phyloP scores from a whole-genome alignment of 805 yeast genomes.

The Candida mattraensis region DNA sequence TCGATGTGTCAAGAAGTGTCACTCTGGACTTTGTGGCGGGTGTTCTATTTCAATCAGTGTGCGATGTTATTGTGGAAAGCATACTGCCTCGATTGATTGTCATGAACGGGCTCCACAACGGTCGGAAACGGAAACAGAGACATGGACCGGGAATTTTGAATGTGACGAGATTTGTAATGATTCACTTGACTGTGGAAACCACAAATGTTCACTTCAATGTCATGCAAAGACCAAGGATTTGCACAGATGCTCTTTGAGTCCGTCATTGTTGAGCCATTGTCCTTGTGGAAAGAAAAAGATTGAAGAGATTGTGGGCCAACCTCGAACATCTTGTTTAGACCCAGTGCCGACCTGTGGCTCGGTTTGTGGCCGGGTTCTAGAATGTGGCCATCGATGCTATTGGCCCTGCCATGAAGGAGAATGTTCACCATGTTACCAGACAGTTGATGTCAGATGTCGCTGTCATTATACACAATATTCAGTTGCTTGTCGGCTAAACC shows the following conservation, averaged over 20 bases:
- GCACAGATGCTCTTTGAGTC: slow-evolving; percentile 61
- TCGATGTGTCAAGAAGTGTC: slow-evolving; percentile 63
- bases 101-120: slow-evolving; percentile 40
- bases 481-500: slow-evolving; percentile 64
- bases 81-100: slow-evolving; percentile 44
- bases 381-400: slow-evolving; percentile 75
- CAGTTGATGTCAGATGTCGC: slow-evolving; percentile 53
- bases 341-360: slow-evolving; percentile 75
- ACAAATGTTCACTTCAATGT: slow-evolving; percentile 49
- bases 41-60: slow-evolving; percentile 53
- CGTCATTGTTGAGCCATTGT: slow-evolving; percentile 60
- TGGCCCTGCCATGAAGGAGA: slow-evolving; percentile 72
- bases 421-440: slow-evolving; percentile 66
- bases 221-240: slow-evolving; percentile 43
- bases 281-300: slow-evolving; percentile 73
- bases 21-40: slow-evolving; percentile 78
- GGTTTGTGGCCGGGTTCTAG: slow-evolving; percentile 58
- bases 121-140: slow-evolving; percentile 19
- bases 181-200: slow-evolving; percentile 63
- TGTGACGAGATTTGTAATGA: slow-evolving; percentile 48
- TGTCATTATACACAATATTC: slow-evolving; percentile 59
- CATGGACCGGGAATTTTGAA: slow-evolving; percentile 52
- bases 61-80: slow-evolving; percentile 76
- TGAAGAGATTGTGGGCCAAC: slow-evolving; percentile 33
- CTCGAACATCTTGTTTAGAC: slow-evolving; percentile 65